Evolutionary conservation across 192 early-diverging fungal genomes (phyloP).

Genomic region (Backusella parvicylindrica): DNA sequence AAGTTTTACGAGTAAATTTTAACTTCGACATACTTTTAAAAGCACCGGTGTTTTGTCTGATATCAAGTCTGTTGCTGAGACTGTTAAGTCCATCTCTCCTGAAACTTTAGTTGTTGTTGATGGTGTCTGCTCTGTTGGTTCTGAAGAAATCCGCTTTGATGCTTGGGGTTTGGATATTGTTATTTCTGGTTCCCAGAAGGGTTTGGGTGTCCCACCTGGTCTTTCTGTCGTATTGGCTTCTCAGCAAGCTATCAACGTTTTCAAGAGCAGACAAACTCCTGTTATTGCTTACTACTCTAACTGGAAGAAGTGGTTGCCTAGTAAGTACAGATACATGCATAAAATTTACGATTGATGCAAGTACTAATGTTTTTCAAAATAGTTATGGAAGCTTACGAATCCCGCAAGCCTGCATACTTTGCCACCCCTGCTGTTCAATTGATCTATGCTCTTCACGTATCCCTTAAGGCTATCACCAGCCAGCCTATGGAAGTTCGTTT

Average conservation of each 20-base stretch:
- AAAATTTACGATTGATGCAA: not conserved
- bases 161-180: conserved; percentile 90
- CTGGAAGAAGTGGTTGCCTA: conserved; percentile 93
- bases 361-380: not conserved
- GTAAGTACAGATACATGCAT: not conserved
- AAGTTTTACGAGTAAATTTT: not conserved
- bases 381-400: conserved; percentile 94
- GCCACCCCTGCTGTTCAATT: conserved; percentile 95
- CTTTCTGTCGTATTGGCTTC: conserved; percentile 84
- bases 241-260: conserved; percentile 67
- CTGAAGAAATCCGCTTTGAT: conserved; percentile 89
- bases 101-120: conserved; percentile 89
- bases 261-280: conserved; percentile 68
- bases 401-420: conserved; percentile 89
- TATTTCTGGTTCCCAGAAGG: conserved; percentile 94
- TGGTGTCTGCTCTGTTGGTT: conserved; percentile 93
- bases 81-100: conserved; percentile 78
- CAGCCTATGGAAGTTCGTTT: conserved; percentile 75
- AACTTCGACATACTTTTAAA: not conserved
- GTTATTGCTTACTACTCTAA: conserved; percentile 87
- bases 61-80: conserved; percentile 67
- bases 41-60: conserved; percentile 84
- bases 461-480: conserved; percentile 72
- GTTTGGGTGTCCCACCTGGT: conserved; percentile 91
- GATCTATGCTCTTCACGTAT: conserved; percentile 81